A percentile compares a stretch with the other conserved stretches of the same genome.
phyloP scores from a whole-genome alignment of 1,139 yeast genomes.

The Yamadazyma aaseri region DNA sequence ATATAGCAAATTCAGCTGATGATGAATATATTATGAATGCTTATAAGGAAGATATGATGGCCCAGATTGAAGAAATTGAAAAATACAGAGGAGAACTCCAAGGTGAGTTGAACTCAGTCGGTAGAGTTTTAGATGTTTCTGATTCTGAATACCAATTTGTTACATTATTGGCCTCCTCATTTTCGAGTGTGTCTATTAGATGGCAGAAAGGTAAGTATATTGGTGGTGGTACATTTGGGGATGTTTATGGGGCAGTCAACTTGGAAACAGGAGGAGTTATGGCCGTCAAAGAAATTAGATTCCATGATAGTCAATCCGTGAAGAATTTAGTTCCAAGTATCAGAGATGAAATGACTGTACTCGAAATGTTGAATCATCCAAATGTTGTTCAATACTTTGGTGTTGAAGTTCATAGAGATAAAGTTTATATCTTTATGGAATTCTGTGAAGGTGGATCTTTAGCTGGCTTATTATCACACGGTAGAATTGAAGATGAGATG shows the following conservation, averaged over 20 bases:
- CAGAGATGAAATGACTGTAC: slow-evolving; percentile 93
- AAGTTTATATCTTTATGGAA: slow-evolving; percentile 96
- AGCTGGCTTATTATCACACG: slow-evolving; percentile 75
- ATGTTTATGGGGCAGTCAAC: slow-evolving; percentile 88
- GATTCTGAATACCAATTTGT: slow-evolving; percentile 87
- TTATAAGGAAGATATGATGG: slow-evolving; percentile 59
- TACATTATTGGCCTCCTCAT: slow-evolving; percentile 82
- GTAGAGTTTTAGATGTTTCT: slow-evolving; percentile 84
- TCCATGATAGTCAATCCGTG: slow-evolving; percentile 86
- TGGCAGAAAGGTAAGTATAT: slow-evolving; percentile 96
- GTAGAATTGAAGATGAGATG: slow-evolving; percentile 92
- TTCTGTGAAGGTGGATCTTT: slow-evolving; percentile 96
- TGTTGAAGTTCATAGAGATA: slow-evolving; percentile 94
- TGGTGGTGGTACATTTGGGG: slow-evolving; percentile 96
- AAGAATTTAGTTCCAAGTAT: slow-evolving; percentile 84
- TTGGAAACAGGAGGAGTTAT: slow-evolving; percentile 93
- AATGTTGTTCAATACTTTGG: slow-evolving; percentile 95
- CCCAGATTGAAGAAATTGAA: slow-evolving; percentile 60
- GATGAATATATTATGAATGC: slow-evolving; percentile 59
- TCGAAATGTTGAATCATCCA: slow-evolving; percentile 93
- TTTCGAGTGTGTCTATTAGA: slow-evolving; percentile 86
- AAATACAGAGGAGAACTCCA: slow-evolving; percentile 49
- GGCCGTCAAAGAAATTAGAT: slow-evolving; percentile 94
- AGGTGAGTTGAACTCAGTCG: slow-evolving; percentile 58
- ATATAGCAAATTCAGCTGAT: slow-evolving; percentile 53